These are phyloP conservation scores for Ananas comosus DNA, from an alignment of 176 grass and related monocot genomes.

Conservation along the genomic window DNA sequence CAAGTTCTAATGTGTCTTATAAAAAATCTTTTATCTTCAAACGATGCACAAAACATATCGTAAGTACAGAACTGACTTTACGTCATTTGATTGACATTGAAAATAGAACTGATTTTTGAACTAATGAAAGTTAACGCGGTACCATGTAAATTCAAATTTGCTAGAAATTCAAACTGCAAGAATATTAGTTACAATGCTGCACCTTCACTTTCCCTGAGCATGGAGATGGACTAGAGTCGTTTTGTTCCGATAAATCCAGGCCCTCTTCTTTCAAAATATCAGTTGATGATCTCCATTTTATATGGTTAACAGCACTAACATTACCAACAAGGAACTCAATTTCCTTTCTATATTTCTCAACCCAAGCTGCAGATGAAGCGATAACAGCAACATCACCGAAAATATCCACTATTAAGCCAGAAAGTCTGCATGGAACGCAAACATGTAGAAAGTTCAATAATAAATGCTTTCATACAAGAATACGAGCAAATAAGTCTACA, in stretches of 20 bases:
- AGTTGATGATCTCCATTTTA: conserved; percentile 78
- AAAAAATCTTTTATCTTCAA: background rate
- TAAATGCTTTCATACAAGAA: too few species aligned
- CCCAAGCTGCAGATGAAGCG: conserved; percentile 98
- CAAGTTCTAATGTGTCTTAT: too few species aligned
- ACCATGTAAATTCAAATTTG: conserved; percentile 9
- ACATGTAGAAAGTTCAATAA: too few species aligned
- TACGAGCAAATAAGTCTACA: too few species aligned
- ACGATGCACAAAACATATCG: conserved; percentile 5
- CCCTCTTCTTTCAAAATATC: conserved; percentile 98
- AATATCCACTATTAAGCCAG: conserved; percentile 89
- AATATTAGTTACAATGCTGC: conserved; percentile 15
- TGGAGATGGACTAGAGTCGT: conserved; percentile 27
- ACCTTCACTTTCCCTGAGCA: conserved; percentile 58
- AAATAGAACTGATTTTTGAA: background rate
- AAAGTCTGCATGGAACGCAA: conserved; percentile 43
- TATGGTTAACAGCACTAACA: conserved; percentile 62
- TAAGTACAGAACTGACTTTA: background rate
- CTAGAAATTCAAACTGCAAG: background rate
- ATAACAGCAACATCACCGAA: conserved; percentile 79
- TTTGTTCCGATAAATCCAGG: conserved; percentile 49
- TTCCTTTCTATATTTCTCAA: conserved; percentile 90
- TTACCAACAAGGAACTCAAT: conserved; percentile 67
- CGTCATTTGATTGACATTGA: background rate
- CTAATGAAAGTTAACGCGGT: conserved; percentile 1